Conservation (phyloP, 352 stramenopile genomes). For the Lagenidium sp. region DNA sequence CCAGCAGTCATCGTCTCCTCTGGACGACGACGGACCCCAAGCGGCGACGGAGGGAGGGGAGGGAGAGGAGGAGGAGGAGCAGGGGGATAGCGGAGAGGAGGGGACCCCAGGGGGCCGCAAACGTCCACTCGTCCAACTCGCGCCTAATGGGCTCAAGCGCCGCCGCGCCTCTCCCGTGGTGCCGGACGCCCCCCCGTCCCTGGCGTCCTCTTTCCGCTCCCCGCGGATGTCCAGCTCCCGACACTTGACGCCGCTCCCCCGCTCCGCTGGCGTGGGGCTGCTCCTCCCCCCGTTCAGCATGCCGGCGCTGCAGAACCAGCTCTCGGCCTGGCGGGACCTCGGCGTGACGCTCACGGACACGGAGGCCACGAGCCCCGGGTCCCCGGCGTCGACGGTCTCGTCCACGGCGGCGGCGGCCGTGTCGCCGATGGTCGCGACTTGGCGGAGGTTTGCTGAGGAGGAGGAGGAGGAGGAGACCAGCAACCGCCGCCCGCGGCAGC, state of each 20-base stretch:
- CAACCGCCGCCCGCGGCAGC: no score
- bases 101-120: no score
- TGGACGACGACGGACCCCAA: no score
- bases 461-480: not conserved
- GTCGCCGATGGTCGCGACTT: no score
- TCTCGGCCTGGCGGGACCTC: conserved; percentile 43
- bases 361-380: conserved; percentile 4
- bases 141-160: not conserved
- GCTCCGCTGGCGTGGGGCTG: not conserved
- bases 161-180: not conserved
- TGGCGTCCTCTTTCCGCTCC: conserved; percentile 1
- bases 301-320: conserved; percentile 41
- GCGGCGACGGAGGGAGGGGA: not conserved
- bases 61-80: not conserved
- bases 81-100: not conserved
- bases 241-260: conserved; percentile 15
- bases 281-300: not conserved
- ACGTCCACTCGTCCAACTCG: not conserved
- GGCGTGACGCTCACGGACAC: conserved; percentile 20
- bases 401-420: not conserved
- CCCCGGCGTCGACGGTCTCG: not conserved
- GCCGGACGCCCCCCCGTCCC: not conserved
- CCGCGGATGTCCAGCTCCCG: conserved; percentile 31
- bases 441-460: no score
- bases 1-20: conserved; percentile 11